Percentiles rank a stretch among this genome's conserved stretches.
Evolutionary conservation across 495 filamentous ascomycete genomes (phyloP).

Genomic region (Xylaria cubensis): DNA sequence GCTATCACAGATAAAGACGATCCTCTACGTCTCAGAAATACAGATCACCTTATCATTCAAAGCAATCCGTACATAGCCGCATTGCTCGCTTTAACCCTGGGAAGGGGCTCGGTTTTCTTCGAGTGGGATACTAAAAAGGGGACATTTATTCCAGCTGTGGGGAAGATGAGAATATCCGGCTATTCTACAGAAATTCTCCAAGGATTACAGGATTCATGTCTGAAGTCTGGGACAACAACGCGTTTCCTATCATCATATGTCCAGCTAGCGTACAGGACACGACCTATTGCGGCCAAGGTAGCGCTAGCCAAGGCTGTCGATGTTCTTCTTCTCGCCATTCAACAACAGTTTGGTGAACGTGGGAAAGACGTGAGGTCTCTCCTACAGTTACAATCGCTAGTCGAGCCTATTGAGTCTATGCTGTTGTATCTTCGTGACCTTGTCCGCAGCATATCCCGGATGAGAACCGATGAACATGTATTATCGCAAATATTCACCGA

Average conservation of each 20-base stretch:
- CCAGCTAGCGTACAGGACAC: constrained; percentile 50
- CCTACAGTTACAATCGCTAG: constrained; percentile 73
- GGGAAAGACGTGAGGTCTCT: constrained; percentile 54
- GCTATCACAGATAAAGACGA: constrained; percentile 52
- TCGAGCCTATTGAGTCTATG: constrained; percentile 67
- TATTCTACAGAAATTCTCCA: constrained; percentile 64
- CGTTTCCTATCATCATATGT: constrained; percentile 62
- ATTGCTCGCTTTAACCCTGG: constrained; percentile 75
- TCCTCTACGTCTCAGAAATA: constrained; percentile 37
- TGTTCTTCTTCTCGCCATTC: constrained; percentile 60
- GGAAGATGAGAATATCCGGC: constrained; percentile 70
- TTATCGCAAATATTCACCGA: constrained; percentile 71
- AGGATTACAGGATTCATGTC: constrained; percentile 62
- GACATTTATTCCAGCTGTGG: constrained; percentile 63
- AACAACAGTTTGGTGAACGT: constrained; percentile 59
- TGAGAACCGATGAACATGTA: constrained; percentile 69
- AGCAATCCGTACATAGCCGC: constrained; percentile 63
- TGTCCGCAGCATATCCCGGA: constrained; percentile 58
- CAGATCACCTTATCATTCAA: constrained; percentile 44
- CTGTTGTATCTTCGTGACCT: constrained; percentile 67
- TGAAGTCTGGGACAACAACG: constrained; percentile 65
- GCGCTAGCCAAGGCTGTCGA: constrained; percentile 68
- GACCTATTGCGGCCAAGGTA: constrained; percentile 58
- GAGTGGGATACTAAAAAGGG: constrained; percentile 63
- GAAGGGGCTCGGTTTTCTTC: constrained; percentile 83